phyloP scores from a whole-genome alignment of 2,329 filamentous ascomycete genomes.

The Esteya vermicola region DNA sequence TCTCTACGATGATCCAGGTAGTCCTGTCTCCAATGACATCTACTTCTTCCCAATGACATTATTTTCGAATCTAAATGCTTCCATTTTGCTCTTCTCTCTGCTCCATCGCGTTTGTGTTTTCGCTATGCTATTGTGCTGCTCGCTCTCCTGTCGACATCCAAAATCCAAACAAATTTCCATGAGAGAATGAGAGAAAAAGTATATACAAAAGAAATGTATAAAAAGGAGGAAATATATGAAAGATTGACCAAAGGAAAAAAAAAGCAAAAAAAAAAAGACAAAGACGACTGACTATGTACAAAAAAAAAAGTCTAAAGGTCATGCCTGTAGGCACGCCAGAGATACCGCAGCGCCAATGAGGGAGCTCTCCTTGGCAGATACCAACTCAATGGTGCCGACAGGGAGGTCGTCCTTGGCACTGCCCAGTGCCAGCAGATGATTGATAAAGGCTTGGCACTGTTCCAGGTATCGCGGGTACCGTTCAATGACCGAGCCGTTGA shows the following conservation, averaged over 20 bases:
- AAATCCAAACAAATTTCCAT: background rate
- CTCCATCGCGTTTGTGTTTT: too few relatives aligned
- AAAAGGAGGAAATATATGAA: background rate
- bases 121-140: too few relatives aligned
- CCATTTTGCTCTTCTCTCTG: too few relatives aligned
- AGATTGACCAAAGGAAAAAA: background rate
- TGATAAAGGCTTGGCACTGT: slow-evolving; percentile 48
- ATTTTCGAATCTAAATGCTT: too few relatives aligned
- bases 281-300: too few relatives aligned
- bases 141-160: too few relatives aligned
- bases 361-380: slow-evolving; percentile 59
- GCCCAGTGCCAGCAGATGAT: slow-evolving; percentile 40
- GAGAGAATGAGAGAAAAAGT: background rate
- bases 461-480: slow-evolving; percentile 56
- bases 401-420: background rate
- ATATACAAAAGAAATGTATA: background rate
- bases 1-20: too few relatives aligned
- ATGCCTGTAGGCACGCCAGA: slow-evolving; percentile 28
- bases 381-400: slow-evolving; percentile 40
- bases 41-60: too few relatives aligned
- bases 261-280: too few relatives aligned
- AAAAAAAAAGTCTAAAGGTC: background rate
- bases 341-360: slow-evolving; percentile 64
- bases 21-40: too few relatives aligned
- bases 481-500: slow-evolving; percentile 68